Evolutionary conservation across 345 rosid genomes (phyloP), one percentile per base, ranked within the genome.

Genomic region (Linum lewisii): DNA sequence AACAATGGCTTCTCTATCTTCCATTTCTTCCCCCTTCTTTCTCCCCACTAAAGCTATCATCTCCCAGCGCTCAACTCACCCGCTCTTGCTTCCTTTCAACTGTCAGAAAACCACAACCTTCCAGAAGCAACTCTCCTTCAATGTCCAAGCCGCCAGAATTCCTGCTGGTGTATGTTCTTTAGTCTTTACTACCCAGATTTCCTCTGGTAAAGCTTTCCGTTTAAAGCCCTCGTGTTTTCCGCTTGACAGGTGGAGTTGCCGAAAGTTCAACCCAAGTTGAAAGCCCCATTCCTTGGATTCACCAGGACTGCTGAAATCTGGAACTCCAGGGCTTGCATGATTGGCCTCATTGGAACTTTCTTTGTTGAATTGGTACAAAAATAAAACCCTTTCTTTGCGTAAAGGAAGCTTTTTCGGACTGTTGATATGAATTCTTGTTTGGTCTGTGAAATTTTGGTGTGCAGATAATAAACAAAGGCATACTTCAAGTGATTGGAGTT

Each of bases 291-390:
- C 75, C 74, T 81, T 16, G 98, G 95, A 29, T 91, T 88, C 61
- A 91, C 92, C 6, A 80, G 57, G 66, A 81, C 90, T 14, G 98
- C 90, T 34, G 90, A 88, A 72, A 71, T 69, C 72, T 87, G 92
- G 96, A 91, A 91, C 67, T 88, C 96, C n/a, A 84, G 92, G 73
- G 95, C 95, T 63, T 88, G 96, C 63, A 91, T 91, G 92, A 82
- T 84, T 69, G 96, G 95, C 55, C 77, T 91, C 62, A 69, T 86
- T 8, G 92, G 88, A 16, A 58, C 61, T 50, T 88, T 82, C 76
- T 75, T 91, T 29, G 80, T 80, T 15, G 96, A 91, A 71, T 71
- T 86, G 77, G 96, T 91, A n/a, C n/a, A n/a, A n/a, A 61, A 63
- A 20, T 24, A 22, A 51, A 81, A 62, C 21, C 34, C 20, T 19